A percentile compares a stretch with the other conserved stretches of the same genome.
These are phyloP conservation scores for Tympanopsis confertula DNA, from an alignment of 2,329 filamentous ascomycete genomes.

Conservation along the genomic window DNA sequence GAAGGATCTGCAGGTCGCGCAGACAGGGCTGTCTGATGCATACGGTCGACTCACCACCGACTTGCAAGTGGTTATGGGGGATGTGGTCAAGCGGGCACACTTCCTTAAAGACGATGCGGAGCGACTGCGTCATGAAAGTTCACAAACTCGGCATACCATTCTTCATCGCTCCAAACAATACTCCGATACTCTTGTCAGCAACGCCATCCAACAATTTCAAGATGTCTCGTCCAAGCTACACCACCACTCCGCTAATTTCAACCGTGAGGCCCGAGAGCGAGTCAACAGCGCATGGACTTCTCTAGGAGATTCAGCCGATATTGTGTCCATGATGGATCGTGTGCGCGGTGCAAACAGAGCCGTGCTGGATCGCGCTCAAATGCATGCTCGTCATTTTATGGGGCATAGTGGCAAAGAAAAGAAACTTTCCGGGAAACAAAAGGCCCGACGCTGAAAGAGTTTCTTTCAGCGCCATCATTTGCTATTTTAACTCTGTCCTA, in stretches of 20 bases:
- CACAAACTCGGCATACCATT: constrained; percentile 4
- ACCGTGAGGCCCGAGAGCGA: neutral
- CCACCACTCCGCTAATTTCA: constrained; percentile 9
- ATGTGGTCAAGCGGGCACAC: constrained; percentile 21
- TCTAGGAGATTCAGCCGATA: constrained; percentile 15
- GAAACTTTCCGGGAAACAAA: too few species aligned
- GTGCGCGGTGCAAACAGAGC: constrained; percentile 3
- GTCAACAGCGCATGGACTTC: constrained; percentile 6
- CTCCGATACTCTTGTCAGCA: constrained; percentile 16
- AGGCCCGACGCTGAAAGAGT: too few species aligned
- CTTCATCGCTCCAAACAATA: constrained; percentile 11
- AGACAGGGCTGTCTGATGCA: constrained; percentile 20
- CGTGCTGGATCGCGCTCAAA: neutral
- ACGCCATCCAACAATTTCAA: constrained; percentile 16
- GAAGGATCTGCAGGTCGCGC: constrained; percentile 21
- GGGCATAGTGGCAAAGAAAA: too few species aligned
- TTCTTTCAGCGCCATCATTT: too few species aligned
- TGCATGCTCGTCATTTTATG: neutral
- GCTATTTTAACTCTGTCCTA: too few species aligned
- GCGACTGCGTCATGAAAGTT: constrained; percentile 11
- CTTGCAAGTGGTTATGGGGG: constrained; percentile 21
- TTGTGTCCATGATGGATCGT: constrained; percentile 4
- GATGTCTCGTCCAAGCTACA: constrained; percentile 17
- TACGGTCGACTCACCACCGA: constrained; percentile 22
- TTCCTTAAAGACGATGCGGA: constrained; percentile 16